These are phyloP conservation scores for Ganoderma meredithae DNA, from an alignment of 1,284 basidiomycete species.

Conservation along the genomic window DNA sequence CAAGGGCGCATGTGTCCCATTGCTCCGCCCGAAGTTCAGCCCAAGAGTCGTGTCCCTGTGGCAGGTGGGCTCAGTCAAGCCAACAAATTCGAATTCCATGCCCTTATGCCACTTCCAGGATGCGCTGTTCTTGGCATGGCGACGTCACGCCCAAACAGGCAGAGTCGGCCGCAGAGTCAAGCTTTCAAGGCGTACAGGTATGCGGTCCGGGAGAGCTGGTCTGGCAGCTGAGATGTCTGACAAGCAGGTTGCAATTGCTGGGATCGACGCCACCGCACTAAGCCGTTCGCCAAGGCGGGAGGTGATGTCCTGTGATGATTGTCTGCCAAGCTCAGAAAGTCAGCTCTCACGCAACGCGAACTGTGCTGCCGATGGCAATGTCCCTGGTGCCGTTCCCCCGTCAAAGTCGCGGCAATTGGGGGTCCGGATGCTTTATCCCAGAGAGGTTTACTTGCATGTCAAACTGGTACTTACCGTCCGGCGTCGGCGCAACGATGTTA, in stretches of 20 bases:
- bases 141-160: background rate
- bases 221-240: background rate
- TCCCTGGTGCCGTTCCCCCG: background rate
- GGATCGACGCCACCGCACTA: slow-evolving; percentile 9
- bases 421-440: background rate
- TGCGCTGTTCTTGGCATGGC: slow-evolving; percentile 2
- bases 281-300: background rate
- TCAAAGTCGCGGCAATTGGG: background rate
- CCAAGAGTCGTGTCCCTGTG: background rate
- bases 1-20: background rate
- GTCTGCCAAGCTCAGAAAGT: background rate
- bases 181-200: no score
- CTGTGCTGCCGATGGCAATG: background rate
- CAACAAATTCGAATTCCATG: background rate
- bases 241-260: background rate
- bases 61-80: background rate
- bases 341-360: background rate
- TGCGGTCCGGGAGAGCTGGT: background rate
- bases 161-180: background rate
- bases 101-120: background rate
- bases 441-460: no score
- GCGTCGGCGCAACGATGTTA: background rate
- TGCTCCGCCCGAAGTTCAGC: background rate
- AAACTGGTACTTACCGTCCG: no score
- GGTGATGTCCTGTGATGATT: background rate